Evolutionary conservation across 2,329 filamentous ascomycete genomes (phyloP).

Genomic region (Bipolaris cookei): DNA sequence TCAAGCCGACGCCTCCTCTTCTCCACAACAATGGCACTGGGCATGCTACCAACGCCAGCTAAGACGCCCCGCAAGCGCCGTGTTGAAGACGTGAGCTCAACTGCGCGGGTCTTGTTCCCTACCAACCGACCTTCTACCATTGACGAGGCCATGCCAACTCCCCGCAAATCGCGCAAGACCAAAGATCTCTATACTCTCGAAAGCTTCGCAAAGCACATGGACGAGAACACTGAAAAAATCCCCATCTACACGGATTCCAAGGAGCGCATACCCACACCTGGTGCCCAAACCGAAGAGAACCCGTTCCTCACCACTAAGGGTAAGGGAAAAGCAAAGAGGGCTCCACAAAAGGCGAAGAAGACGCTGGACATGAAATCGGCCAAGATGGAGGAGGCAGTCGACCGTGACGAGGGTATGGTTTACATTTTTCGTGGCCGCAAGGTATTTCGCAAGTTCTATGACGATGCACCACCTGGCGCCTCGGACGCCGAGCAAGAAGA

Average conservation of each 20-base stretch:
- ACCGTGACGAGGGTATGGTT: slow-evolving; percentile 74
- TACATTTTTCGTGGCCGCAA: slow-evolving; percentile 83
- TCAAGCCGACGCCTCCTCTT: slow-evolving; percentile 34
- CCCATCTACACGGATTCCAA: slow-evolving; percentile 80
- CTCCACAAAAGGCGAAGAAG: slow-evolving; percentile 56
- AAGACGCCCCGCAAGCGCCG: slow-evolving; percentile 75
- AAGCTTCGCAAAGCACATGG: slow-evolving; percentile 56
- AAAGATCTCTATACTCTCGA: slow-evolving; percentile 56
- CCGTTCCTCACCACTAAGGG: slow-evolving; percentile 68
- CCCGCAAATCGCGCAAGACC: slow-evolving; percentile 63
- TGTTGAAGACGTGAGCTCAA: slow-evolving; percentile 51
- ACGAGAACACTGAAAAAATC: slow-evolving; percentile 65
- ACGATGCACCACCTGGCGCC: slow-evolving; percentile 45
- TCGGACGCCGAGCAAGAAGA: slow-evolving; percentile 39
- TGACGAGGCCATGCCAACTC: slow-evolving; percentile 64
- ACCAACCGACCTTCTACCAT: slow-evolving; percentile 69
- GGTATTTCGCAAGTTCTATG: slow-evolving; percentile 72
- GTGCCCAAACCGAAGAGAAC: slow-evolving; percentile 67
- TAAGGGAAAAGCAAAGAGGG: slow-evolving; percentile 54
- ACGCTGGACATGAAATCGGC: slow-evolving; percentile 62
- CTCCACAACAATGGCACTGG: slow-evolving; percentile 38
- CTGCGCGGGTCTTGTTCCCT: slow-evolving; percentile 63
- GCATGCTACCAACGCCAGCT: slow-evolving; percentile 76
- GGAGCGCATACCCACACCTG: slow-evolving; percentile 72
- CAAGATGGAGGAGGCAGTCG: slow-evolving; percentile 67